These are phyloP conservation scores for Epicoccum nigrum DNA, from an alignment of 2,329 filamentous ascomycete genomes.

Conservation along the genomic window DNA sequence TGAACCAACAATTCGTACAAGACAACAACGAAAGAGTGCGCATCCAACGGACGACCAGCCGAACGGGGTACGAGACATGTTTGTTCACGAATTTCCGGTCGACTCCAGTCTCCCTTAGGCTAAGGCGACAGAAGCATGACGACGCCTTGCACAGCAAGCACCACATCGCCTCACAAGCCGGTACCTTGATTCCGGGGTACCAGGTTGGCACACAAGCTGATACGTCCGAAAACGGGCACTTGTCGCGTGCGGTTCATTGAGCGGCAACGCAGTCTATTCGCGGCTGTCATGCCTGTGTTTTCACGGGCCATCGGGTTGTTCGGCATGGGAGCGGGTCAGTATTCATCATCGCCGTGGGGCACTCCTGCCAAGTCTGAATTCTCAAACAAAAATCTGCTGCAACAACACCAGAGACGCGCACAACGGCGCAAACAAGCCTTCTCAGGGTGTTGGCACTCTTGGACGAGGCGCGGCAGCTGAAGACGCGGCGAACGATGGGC, in stretches of 20 bases:
- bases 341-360: slow-evolving; percentile 11
- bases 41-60: neutral
- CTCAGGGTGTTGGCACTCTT: neutral
- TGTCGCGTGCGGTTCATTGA: slow-evolving; percentile 25
- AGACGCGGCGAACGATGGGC: neutral
- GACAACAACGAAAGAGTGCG: slow-evolving; percentile 6
- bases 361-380: slow-evolving; percentile 6
- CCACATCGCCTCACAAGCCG: slow-evolving; percentile 10
- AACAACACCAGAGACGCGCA: neutral
- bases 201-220: slow-evolving; percentile 13
- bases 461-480: slow-evolving; percentile 3
- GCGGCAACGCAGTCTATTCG: slow-evolving; percentile 8
- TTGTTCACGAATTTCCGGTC: slow-evolving; percentile 19
- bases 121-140: slow-evolving; percentile 27
- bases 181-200: slow-evolving; percentile 7
- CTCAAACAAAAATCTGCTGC: slow-evolving; percentile 8
- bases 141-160: slow-evolving; percentile 26
- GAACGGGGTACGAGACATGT: slow-evolving; percentile 22
- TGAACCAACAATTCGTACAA: slow-evolving; percentile 6
- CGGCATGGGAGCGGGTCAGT: slow-evolving; percentile 14
- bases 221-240: slow-evolving; percentile 18
- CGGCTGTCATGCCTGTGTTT: slow-evolving; percentile 10
- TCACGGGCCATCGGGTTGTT: slow-evolving; percentile 8
- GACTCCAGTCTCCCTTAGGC: slow-evolving; percentile 22
- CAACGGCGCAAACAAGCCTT: slow-evolving; percentile 2